Evolutionary conservation across 2,329 filamentous ascomycete genomes (phyloP).

Genomic region (Ophioceras dolichostomum): DNA sequence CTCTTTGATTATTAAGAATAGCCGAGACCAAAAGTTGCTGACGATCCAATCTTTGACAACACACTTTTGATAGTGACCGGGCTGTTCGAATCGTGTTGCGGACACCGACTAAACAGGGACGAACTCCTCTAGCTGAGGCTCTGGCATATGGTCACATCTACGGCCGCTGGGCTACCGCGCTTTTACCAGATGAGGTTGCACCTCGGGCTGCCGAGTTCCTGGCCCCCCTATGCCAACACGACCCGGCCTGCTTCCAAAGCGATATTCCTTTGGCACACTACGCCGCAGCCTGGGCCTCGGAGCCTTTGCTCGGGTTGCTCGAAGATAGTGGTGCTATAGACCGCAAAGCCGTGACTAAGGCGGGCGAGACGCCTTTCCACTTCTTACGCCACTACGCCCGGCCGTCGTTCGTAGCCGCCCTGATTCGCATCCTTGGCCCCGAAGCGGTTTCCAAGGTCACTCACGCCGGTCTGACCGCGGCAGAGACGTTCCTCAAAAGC

Average conservation of each 20-base stretch:
- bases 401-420: background rate
- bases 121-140: conserved; percentile 1
- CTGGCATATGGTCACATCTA: background rate
- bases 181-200: background rate
- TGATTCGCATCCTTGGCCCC: background rate
- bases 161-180: background rate
- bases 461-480: background rate
- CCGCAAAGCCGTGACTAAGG: background rate
- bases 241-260: background rate
- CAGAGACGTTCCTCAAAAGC: background rate
- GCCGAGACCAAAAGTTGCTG: too few species aligned
- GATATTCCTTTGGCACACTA: background rate
- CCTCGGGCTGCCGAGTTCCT: background rate
- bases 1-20: too few species aligned
- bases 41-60: too few species aligned
- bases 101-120: background rate
- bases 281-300: background rate
- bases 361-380: background rate
- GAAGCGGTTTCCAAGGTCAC: background rate
- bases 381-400: background rate
- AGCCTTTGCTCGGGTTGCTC: background rate
- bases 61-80: too few species aligned
- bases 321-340: background rate
- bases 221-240: background rate
- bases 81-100: too few species aligned